phyloP scores from a whole-genome alignment of 331 rosid species.

The Quercus phellos region DNA sequence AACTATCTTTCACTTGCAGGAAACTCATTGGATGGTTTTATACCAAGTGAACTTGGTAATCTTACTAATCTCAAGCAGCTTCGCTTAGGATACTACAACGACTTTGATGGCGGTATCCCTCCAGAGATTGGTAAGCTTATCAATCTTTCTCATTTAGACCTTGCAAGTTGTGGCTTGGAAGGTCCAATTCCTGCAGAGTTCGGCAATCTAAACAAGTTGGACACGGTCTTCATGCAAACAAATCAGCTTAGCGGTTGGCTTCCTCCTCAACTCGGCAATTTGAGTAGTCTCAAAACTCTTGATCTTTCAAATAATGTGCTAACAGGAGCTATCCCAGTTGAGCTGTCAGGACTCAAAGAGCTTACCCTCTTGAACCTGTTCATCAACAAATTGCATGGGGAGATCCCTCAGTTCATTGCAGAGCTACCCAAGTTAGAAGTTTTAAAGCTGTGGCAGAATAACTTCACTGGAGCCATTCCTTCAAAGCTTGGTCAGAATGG shows the following conservation, averaged over 20 bases:
- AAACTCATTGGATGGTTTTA: conserved; percentile 67
- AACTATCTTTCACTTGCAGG: conserved; percentile 69
- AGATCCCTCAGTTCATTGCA: conserved; percentile 60
- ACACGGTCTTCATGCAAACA: conserved; percentile 75
- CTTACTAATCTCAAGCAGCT: conserved; percentile 57
- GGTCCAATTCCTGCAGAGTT: conserved; percentile 76
- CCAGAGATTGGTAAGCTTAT: conserved; percentile 49
- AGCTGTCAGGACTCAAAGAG: conserved; percentile 57
- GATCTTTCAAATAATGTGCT: conserved; percentile 85
- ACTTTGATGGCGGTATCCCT: conserved; percentile 76
- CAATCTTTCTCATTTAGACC: conserved; percentile 63
- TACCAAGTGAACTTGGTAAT: conserved; percentile 74
- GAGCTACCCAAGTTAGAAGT: conserved; percentile 66
- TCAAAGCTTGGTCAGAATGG: conserved; percentile 73
- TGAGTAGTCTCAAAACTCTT: conserved; percentile 53
- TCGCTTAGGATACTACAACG: conserved; percentile 68
- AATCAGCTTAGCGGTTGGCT: conserved; percentile 65
- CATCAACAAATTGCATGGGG: conserved; percentile 84
- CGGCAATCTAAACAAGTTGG: conserved; percentile 58
- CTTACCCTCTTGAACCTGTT: conserved; percentile 72
- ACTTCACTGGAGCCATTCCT: conserved; percentile 78
- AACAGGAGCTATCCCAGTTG: conserved; percentile 66
- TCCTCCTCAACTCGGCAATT: conserved; percentile 65
- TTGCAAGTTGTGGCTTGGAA: conserved; percentile 62
- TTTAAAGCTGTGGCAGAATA: conserved; percentile 75